Base-by-base conservation (phyloP, 148 eudicot genomes). In the Rhododendron vialii region DNA sequence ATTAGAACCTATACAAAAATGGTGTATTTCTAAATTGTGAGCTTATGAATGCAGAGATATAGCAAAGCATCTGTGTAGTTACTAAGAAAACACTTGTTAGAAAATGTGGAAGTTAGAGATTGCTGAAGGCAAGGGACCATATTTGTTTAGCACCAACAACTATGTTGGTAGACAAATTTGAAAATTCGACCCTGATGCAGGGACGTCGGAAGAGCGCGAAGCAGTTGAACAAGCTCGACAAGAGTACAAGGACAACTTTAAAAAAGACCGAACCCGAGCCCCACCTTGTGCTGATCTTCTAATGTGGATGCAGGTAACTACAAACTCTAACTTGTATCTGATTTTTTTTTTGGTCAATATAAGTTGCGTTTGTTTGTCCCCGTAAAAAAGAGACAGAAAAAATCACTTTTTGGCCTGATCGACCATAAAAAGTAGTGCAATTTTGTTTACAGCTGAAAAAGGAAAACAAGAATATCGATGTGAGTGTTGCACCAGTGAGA, bases 381-480 rank as follows among this genome's bases (percentile, higher is more conserved):
- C 48, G 10, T 45, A 8, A 45, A 45, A 38, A 45, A 7, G 10
- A 45, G 9, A 45, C 1, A 7, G 9, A 45, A 45, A 45, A 45
- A 8, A 45, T 0, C 9, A 0, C 0, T 7, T 45, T 45, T 45
- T 43, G 1, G 47, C 47, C 9, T 36, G 38, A 36, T 36, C 38
- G 38, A 36, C 38, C 38, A 36, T 36, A 36, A 36, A 36, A 36
- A 36, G 38, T 36, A 36, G 38, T 36, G 38, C 38, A 36, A 36
- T 4, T 61, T 61, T 61, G 24, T 61, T 78, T n/a, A 3, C 86
- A 87, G 86, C 79, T 83, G 1, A 87, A 87, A 73, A 87, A 78
- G 84, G 88, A 87, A 35, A 87, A 83, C 83, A 83, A 36, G n/a
- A 71, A 81, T 36, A 83, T 87, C 5, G 86, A 87, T 83, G 57